A percentile compares a stretch with the other conserved stretches of the same genome.
Evolutionary conservation across 2,329 filamentous ascomycete species (phyloP).

Genomic region (Albifimbria verrucaria): DNA sequence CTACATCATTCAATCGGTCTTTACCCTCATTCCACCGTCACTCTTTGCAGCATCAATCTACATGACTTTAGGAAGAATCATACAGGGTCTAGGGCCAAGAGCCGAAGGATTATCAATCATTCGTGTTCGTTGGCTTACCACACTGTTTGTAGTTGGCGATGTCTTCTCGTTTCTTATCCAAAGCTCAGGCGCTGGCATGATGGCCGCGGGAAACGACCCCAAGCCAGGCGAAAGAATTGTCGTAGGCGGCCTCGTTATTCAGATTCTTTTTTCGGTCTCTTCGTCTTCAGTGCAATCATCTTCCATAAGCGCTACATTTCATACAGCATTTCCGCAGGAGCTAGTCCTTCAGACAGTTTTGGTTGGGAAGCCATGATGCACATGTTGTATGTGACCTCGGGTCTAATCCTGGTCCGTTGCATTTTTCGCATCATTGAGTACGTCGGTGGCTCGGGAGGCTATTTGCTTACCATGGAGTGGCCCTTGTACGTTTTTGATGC

Average conservation of each 20-base stretch:
- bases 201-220: conserved; percentile 11
- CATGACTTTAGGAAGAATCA: conserved; percentile 39
- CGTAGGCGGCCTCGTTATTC: conserved; percentile 50
- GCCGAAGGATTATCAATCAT: conserved; percentile 22
- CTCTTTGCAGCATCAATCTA: conserved; percentile 41
- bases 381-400: conserved; percentile 31
- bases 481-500: conserved; percentile 38
- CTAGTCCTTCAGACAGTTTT: conserved; percentile 5
- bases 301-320: conserved; percentile 38
- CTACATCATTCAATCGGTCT: conserved; percentile 27
- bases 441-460: conserved; percentile 33
- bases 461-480: conserved; percentile 35
- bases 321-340: neutral
- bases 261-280: conserved; percentile 55
- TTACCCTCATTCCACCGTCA: conserved; percentile 29
- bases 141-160: conserved; percentile 49
- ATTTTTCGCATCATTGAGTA: conserved; percentile 46
- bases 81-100: conserved; percentile 23
- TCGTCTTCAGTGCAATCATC: conserved; percentile 41
- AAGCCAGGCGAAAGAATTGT: conserved; percentile 44
- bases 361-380: conserved; percentile 30
- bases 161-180: conserved; percentile 47
- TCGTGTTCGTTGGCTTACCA: conserved; percentile 37
- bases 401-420: conserved; percentile 37
- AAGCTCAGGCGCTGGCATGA: conserved; percentile 33